phyloP scores from a whole-genome alignment of 1,284 basidiomycete species.

The Tilletia setariae region DNA sequence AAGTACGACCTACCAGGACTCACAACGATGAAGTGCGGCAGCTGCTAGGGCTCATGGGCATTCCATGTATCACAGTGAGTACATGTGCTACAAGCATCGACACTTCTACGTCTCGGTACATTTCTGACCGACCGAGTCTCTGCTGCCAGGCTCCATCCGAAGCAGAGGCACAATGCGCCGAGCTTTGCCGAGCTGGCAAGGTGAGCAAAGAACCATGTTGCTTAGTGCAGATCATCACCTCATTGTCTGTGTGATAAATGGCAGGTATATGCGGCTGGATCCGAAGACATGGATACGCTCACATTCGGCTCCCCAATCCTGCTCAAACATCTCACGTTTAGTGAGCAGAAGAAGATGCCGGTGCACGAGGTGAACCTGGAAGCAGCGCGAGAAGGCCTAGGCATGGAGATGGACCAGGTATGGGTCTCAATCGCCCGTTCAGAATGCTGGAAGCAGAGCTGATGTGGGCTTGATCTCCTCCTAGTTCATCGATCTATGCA shows the following conservation, averaged over 20 bases:
- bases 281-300: slow-evolving; percentile 99
- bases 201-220: slow-evolving; percentile 46
- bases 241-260: slow-evolving; percentile 3
- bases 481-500: slow-evolving; percentile 90
- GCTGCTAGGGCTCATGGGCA: slow-evolving; percentile 89
- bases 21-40: slow-evolving; percentile 94
- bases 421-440: background rate
- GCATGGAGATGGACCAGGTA: slow-evolving; percentile 87
- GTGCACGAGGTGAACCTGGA: slow-evolving; percentile 86
- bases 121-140: too few relatives aligned
- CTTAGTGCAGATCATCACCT: background rate
- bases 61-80: slow-evolving; percentile 69
- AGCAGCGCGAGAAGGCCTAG: slow-evolving; percentile 78
- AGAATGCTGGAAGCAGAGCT: too few relatives aligned
- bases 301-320: slow-evolving; percentile 90
- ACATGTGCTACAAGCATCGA: background rate
- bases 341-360: slow-evolving; percentile 97
- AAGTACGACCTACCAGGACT: slow-evolving; percentile 89
- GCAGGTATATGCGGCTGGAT: slow-evolving; percentile 91
- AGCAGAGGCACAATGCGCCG: slow-evolving; percentile 97
- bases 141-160: slow-evolving; percentile 73
- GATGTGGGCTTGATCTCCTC: background rate
- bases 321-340: slow-evolving; percentile 93
- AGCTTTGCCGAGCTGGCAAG: slow-evolving; percentile 90
- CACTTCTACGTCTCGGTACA: background rate